Base-by-base conservation (phyloP, 2,329 filamentous ascomycete species). In the Colletotrichum cordylinicola region DNA sequence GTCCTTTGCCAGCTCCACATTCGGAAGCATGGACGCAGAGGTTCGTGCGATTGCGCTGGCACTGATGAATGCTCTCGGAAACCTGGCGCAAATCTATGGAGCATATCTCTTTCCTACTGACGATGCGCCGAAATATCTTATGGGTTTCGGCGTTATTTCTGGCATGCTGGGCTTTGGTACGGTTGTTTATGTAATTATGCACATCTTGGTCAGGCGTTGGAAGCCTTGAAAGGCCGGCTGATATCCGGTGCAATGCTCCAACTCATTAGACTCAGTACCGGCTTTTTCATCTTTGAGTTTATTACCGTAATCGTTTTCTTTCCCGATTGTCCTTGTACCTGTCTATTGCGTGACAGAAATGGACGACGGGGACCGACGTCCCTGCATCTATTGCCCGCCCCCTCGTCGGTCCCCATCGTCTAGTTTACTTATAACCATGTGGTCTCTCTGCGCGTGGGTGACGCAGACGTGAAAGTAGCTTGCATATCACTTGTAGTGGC, bases 1-100 rank as follows among this genome's bases (percentile, higher is more conserved):
- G 9, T 87, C 87, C 1, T 91, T 88, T 75, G 88, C 88, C 0
- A 88, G 88, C 4, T 86, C 87, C 0, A 88, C 87, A 0, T 91
- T 91, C 77, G 86, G 85, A 2, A 80, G 83, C 15, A 88, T 91
- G 84, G 83, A 84, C 24, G 85, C 84, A 1, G 89, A 91, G 78
- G 85, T 85, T 4, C 81, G 88, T 85, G 87, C 70, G 83, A 89
- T 74, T n/a, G 72, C 83, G 84, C 61, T 80, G 7, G 90, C 89
- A 1, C 80, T 91, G 6, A 87, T 91, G 65, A 91, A 91, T 78
- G 88, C 88, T 0, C 83, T 90, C 78, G 90, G 88, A 4, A 91
- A 91, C 71, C 80, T 91, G 4, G 88, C 89, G 0, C 88, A 90
- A 76, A 91, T 91, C 10, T 91, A 91, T 72, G 89, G 90, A 10